Evolutionary conservation across 139 green algal genomes (phyloP), one percentile per base, ranked within the genome.

Genomic region (Raphidocelis subcapitata): DNA sequence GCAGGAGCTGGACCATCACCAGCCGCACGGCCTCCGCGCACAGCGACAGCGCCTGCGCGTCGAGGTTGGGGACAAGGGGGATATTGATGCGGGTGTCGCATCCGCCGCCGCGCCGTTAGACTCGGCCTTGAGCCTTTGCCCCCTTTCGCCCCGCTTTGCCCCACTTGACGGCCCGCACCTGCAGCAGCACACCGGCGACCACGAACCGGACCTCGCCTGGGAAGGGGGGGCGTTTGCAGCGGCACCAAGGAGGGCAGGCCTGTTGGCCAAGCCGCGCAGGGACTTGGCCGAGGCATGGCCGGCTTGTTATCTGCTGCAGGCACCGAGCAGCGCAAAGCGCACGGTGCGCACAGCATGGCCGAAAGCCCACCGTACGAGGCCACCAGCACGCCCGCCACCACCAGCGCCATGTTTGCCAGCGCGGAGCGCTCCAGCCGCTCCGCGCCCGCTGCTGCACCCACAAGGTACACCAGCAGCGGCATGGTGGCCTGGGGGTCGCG

Each of bases 391-490:
- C 69, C 69, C 5, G 18, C 23, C 35, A 76, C 59, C 41, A 76
- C 69, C 46, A 69, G 41, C 26, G 41, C 14, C 21, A 76, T 24
- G 28, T 36, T 62, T 28, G 44, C 32, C 16, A 3, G 37, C 16
- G 59, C 35, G 8, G 21, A 23, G 3, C 14, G 28, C 20, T 60
- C 67, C 69, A 29, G 47, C 24, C 29, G 28, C n/a, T 98, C 94
- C 2, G 91, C 95, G 57, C 86, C 85, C 31, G 98, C 73, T 15
- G 82, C 46, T 1, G 87, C 72, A 33, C 87, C 90, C 8, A 81
- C 80, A 1, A 70, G 76, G 56, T 92, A 97, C 69, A 96, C 91
- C 26, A 92, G 73, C 21, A 87, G 84, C 0, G 92, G 92, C 89
- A 94, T 96, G 2, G 63, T 5, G 21, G 69, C 69, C 69, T 75